Base-by-base conservation (phyloP, 306 rosid species). In the Trifolium subterraneum region DNA sequence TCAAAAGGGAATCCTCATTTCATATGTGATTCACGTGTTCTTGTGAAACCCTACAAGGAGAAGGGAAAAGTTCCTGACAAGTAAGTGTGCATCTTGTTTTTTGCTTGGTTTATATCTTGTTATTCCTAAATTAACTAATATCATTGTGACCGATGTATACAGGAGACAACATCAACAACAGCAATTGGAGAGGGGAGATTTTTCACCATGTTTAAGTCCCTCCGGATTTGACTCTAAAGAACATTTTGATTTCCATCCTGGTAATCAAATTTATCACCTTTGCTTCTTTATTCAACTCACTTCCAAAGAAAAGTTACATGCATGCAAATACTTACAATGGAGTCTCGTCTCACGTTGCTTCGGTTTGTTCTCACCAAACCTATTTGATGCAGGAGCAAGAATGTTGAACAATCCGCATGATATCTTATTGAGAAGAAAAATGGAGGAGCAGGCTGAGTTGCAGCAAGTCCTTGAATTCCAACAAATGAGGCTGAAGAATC, bases 41-140 rank as follows among this genome's bases (percentile, higher is more conserved):
- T 94, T 68, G 98, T 94, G 67, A 94, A 94, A 86, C 97, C 98
- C 42, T 94, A 94, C 82, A 94, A 94, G 91, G 98, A 94, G 88
- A 94, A 94, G 82, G 98, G 98, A 36, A 94, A 94, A 88, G 62
- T 88, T 74, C 86, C 87, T 16, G 98, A 94, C 18, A 94, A 90
- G 98, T 94, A 87, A 70, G 86, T 15, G 4, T 14, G 8, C 59
- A 29, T 65, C 52, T 10, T 41, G 44, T 68, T 62, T 27, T 51
- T 78, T 70, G 45, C 51, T 31, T 31, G 23, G 33, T 11, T 25
- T 78, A 70, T 78, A 60, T 64, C 25, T 80, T 68, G 13, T 20
- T 36, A 16, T 65, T 74, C 45, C 62, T 74, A 2, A 50, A 78
- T 51, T 81, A 59, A 78, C 51, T 81, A 59, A 76, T 65, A 41